Evolutionary conservation across 2,329 filamentous ascomycete species (phyloP), one percentile per base, ranked within the genome.

Genomic region (Amesomyces nigricolor): DNA sequence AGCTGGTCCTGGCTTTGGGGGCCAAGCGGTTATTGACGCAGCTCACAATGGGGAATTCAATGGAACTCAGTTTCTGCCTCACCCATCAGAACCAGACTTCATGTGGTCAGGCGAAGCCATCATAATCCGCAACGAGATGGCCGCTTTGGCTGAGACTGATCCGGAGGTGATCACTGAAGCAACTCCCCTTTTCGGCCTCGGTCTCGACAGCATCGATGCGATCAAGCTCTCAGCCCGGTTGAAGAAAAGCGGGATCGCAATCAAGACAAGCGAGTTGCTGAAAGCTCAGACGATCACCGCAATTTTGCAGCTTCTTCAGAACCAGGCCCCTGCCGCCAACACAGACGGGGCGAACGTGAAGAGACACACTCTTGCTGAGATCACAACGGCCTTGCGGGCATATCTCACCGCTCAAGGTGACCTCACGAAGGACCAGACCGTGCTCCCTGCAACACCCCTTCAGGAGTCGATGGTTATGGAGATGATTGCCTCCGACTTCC

Each of bases 161-260:
- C 66, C 70, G 3, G 67, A 75, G 1, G 70, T 77, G 0, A 73
- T 96, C 38, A 68, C 72, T 1, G 78, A 81, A 50, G 70, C 75
- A 6, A 82, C 82, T 0, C 86, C 86, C 0, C 81, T 96, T 10
- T 85, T 95, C 39, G 85, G 92, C 62, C 78, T 96, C 32, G 91
- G 91, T 0, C 78, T 96, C 6, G 92, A 96, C 73, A 96, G 91
- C 65, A 95, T 96, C 56, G 91, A 96, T 69, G 81, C 87, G 1
- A 92, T 96, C 68, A 95, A 90, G 64, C 73, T 96, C 0, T 87
- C 88, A 0, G 85, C 89, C 0, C 79, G 83, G 51, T 75, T 96
- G 2, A 87, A 80, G 60, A 80, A 78, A 44, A 70, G 71, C 4
- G 79, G 78, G 0, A 72, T 94, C 17, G 66, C 72, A 0, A 68